These are phyloP conservation scores for Dictyostelium gargantuum DNA, from an alignment of 208 protist genomes.

Conservation along the genomic window DNA sequence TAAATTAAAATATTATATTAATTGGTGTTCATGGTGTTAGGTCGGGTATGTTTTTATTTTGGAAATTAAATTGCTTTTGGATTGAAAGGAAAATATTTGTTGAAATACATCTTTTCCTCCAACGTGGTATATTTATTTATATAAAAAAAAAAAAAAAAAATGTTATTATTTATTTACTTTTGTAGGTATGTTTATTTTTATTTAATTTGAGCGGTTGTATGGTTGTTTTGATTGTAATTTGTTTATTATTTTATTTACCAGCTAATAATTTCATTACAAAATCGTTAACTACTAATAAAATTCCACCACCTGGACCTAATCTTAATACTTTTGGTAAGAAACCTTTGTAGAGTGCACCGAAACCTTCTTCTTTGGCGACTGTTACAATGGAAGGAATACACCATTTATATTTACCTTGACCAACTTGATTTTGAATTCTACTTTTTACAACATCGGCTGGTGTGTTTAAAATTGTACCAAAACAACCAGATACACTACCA, in stretches of 20 bases:
- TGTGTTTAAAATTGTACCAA: slow-evolving; percentile 81
- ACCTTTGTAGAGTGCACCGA: slow-evolving; percentile 84
- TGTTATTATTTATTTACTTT: neutral
- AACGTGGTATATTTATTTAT: too few species aligned
- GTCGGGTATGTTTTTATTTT: too few species aligned
- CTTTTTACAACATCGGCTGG: slow-evolving; percentile 86
- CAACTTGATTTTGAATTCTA: slow-evolving; percentile 78
- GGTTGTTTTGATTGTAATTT: too few species aligned
- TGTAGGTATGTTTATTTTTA: too few species aligned
- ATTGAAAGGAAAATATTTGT: too few species aligned
- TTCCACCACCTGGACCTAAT: slow-evolving; percentile 84
- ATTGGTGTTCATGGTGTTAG: too few species aligned
- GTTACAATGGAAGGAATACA: slow-evolving; percentile 74
- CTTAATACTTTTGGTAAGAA: slow-evolving; percentile 82
- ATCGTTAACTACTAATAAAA: slow-evolving; percentile 79
- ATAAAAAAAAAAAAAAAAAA: too few species aligned
- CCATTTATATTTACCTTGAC: slow-evolving; percentile 70
- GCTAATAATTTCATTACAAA: slow-evolving; percentile 57
- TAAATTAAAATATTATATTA: too few species aligned
- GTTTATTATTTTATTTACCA: neutral
- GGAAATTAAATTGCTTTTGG: too few species aligned
- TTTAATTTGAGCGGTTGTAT: too few species aligned
- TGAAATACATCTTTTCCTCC: too few species aligned
- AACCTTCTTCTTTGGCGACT: slow-evolving; percentile 76
- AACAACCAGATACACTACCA: slow-evolving; percentile 77